Base-by-base conservation (phyloP, 176 grass and related monocot genomes). In the Elaeis guineensis region DNA sequence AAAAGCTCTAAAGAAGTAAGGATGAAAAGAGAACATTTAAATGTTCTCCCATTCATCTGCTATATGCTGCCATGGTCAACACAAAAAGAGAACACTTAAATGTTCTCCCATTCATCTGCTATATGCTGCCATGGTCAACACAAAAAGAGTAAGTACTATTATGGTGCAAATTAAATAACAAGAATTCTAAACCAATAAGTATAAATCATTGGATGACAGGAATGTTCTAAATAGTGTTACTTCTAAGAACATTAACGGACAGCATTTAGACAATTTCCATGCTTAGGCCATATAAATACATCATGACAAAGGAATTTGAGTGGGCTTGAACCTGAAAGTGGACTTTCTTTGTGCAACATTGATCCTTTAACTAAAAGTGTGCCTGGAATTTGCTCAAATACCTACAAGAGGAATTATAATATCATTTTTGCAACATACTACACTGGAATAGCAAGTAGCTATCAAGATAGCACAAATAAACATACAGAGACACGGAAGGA, bases 341-440 rank as follows among this genome's bases (percentile, higher is more conserved):
- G 69, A 64, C 54, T 70, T 55, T 71, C 70, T 81, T 91, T 97
- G 53, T 83, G 83, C 69, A 89, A 55, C 32, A 85, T 60, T 64
- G 84, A 85, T 62, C 87, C 81, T 78, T 5, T 89, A 49, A 97
- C 61, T 73, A 97, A 20, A 30, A 89, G 73, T 60, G 84, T 89
- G 21, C 93, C 93, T 16, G 84, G 93, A 71, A 77, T 85, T 77
- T 97, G 93, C 58, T 97, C 93, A 76, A 90, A 96, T n/a, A 97
- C 84, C 93, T 97, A 77, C 12, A 70, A 5, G 4, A 30, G 25
- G 69, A 52, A 50, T 2, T 24, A 70, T 77, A 9, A 55, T 57
- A 69, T 24, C 22, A 61, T 69, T 19, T 64, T 50, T 6, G 6
- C 4, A 18, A 21, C 9, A 26, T 52, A 62, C 20, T 1, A 39